Conservation (phyloP, 163 green algal genomes). For the Scenedesmus sp. region DNA sequence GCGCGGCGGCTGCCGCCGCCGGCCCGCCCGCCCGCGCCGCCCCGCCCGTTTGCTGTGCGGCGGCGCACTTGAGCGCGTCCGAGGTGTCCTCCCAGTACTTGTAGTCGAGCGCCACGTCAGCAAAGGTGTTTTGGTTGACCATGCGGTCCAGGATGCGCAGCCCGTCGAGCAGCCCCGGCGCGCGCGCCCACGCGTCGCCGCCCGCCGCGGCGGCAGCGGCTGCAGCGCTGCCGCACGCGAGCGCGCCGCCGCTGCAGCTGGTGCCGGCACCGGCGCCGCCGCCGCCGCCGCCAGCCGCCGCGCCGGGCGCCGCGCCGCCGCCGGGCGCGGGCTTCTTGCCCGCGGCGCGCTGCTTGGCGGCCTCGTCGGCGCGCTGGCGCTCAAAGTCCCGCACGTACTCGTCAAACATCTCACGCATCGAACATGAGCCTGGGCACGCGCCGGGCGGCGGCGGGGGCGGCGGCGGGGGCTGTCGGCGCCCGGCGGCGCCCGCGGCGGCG, state of each 20-base stretch:
- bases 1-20: too few species aligned
- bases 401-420: constrained; percentile 90
- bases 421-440: constrained; percentile 66
- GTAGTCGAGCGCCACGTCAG: constrained; percentile 91
- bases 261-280: background rate
- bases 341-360: constrained; percentile 60
- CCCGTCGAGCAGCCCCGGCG: constrained; percentile 47
- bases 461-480: too few species aligned
- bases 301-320: background rate
- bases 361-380: constrained; percentile 74
- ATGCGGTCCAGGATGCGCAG: constrained; percentile 89
- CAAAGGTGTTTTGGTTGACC: constrained; percentile 90
- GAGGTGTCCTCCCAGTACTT: constrained; percentile 96
- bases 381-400: constrained; percentile 90
- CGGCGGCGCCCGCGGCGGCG: too few species aligned
- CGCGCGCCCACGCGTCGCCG: constrained; percentile 42
- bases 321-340: constrained; percentile 59
- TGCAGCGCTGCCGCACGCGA: background rate
- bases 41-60: too few species aligned
- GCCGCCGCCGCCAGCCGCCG: constrained; percentile 4
- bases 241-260: constrained; percentile 23
- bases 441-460: too few species aligned
- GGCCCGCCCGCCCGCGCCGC: too few species aligned
- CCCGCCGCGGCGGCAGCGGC: background rate
- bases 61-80: constrained; percentile 71